These are phyloP conservation scores for Cicer judaicum DNA, from an alignment of 306 rosid species.

Conservation along the genomic window DNA sequence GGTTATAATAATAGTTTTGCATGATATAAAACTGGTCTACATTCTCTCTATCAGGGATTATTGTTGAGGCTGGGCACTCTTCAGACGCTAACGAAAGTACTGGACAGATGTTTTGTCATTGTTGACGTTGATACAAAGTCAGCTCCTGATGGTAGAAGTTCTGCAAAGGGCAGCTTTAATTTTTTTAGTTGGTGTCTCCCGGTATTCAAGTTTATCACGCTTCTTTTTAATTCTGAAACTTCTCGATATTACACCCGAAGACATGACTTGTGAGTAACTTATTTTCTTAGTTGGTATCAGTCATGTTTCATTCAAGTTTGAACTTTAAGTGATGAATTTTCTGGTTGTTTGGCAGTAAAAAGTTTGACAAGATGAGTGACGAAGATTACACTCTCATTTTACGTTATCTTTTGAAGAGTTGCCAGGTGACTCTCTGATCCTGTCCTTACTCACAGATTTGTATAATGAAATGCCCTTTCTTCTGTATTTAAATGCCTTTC, in stretches of 20 bases:
- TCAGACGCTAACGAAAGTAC: conserved; percentile 65
- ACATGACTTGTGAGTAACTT: conserved; percentile 66
- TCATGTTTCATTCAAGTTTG: conserved; percentile 23
- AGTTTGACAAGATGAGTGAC: conserved; percentile 54
- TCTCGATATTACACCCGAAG: conserved; percentile 50
- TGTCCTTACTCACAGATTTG: conserved; percentile 33
- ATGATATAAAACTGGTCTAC: conserved; percentile 1
- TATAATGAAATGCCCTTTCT: conserved; percentile 36
- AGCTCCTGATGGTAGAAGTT: conserved; percentile 57
- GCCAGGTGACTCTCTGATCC: conserved; percentile 69
- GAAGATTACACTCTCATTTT: conserved; percentile 67
- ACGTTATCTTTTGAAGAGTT: conserved; percentile 64
- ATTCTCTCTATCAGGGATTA: conserved; percentile 60
- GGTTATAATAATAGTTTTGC: conserved; percentile 8
- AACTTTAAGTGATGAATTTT: conserved; percentile 27
- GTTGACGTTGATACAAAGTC: conserved; percentile 61
- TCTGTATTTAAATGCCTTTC: conserved; percentile 1
- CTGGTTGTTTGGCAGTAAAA: conserved; percentile 57
- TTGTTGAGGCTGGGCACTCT: conserved; percentile 66
- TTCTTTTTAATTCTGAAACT: conserved; percentile 60
- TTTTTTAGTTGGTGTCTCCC: conserved; percentile 78
- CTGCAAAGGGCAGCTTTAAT: conserved; percentile 53
- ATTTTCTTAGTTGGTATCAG: conserved; percentile 28
- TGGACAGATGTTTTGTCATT: conserved; percentile 64
- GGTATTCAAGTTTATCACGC: conserved; percentile 72